Conservation (phyloP, 495 filamentous ascomycete species). For the Eremomyces bilateralis region DNA sequence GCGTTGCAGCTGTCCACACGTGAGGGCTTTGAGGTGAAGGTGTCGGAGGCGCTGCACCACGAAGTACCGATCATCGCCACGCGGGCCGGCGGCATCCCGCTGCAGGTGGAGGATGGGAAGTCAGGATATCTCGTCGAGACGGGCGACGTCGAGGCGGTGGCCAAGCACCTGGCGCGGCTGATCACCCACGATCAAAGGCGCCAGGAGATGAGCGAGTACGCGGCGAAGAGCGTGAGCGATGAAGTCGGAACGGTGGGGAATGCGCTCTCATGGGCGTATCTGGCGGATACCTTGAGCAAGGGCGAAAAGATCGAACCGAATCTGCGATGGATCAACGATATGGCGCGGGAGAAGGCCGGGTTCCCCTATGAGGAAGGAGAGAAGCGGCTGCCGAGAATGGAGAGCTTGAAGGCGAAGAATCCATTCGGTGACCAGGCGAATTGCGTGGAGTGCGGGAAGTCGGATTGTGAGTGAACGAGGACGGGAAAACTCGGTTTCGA, state of each 20-base stretch:
- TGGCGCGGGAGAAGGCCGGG: constrained; percentile 49
- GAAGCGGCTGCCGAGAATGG: constrained; percentile 28
- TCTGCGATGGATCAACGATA: constrained; percentile 51
- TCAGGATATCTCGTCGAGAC: constrained; percentile 61
- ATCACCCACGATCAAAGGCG: constrained; percentile 45
- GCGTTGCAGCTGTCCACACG: constrained; percentile 62
- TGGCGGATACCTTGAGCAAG: constrained; percentile 39
- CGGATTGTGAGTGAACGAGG: too few relatives aligned
- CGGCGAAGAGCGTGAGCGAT: constrained; percentile 45
- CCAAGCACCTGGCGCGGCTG: constrained; percentile 42
- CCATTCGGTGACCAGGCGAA: too few relatives aligned
- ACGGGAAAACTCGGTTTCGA: too few relatives aligned
- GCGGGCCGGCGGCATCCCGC: constrained; percentile 56
- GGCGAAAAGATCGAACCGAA: constrained; percentile 26
- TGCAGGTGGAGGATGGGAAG: constrained; percentile 52
- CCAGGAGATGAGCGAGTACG: constrained; percentile 44
- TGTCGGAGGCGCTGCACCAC: constrained; percentile 71
- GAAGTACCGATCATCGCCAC: constrained; percentile 68
- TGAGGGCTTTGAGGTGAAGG: constrained; percentile 81
- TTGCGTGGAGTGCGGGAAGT: too few relatives aligned
- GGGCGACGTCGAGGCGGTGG: constrained; percentile 51
- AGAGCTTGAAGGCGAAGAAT: constrained; percentile 11
- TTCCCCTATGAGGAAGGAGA: constrained; percentile 35
- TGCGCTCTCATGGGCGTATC: constrained; percentile 54
- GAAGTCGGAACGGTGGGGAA: constrained; percentile 74